Evolutionary conservation across 352 stramenopile species (phyloP).

Genomic region (Blastocystis sp.): DNA sequence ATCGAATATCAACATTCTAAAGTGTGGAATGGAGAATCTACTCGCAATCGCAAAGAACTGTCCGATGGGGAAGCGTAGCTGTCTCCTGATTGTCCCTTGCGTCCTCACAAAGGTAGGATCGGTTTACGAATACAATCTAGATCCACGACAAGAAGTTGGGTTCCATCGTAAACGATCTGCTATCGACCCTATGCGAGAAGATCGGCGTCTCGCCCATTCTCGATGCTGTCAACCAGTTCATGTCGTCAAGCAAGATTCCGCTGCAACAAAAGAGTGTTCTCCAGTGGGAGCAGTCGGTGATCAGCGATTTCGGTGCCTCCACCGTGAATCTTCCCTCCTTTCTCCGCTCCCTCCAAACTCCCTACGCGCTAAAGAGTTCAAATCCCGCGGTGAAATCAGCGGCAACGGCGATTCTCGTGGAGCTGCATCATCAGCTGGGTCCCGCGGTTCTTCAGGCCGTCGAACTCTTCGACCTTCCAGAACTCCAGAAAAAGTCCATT

Average conservation of each 20-base stretch:
- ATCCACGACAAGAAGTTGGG: slow-evolving; percentile 23
- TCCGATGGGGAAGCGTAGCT: background rate
- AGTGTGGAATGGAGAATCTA: slow-evolving; percentile 3
- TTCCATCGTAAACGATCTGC: background rate
- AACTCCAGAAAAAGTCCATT: slow-evolving; percentile 35
- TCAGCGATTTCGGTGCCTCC: background rate
- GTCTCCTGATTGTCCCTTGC: background rate
- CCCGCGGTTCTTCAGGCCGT: background rate
- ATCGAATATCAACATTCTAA: slow-evolving; percentile 45
- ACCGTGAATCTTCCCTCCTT: background rate
- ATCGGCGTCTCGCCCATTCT: background rate
- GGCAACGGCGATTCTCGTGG: background rate
- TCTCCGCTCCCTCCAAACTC: background rate
- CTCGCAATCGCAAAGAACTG: background rate
- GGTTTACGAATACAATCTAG: background rate
- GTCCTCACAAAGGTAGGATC: background rate
- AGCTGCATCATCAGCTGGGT: background rate
- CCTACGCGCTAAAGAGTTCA: background rate
- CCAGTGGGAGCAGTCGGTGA: slow-evolving; percentile 1
- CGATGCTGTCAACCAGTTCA: background rate
- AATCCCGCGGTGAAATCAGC: slow-evolving; percentile 22
- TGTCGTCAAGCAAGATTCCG: slow-evolving; percentile 7
- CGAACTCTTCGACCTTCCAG: background rate
- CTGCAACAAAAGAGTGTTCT: slow-evolving; percentile 47
- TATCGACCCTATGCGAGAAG: slow-evolving; percentile 17